Percentiles rank a stretch among this genome's conserved stretches.
Conservation (phyloP, 1,284 basidiomycete species). For the Neolentinus lepideus region DNA sequence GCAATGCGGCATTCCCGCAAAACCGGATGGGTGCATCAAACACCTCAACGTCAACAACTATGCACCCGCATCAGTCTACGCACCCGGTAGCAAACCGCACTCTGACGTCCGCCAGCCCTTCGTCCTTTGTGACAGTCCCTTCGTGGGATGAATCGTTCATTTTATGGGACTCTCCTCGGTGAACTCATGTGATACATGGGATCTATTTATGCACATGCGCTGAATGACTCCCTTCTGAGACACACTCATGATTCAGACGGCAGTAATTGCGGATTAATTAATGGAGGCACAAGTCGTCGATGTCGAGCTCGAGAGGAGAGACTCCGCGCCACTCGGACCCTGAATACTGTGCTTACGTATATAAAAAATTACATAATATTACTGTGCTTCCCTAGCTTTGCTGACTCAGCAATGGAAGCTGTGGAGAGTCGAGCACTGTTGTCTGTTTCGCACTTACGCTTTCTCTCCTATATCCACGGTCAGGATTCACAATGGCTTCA, state of each 20-base stretch:
- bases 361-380: too few relatives aligned
- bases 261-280: background rate
- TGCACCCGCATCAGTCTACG: background rate
- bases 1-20: background rate
- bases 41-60: background rate
- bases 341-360: too few relatives aligned
- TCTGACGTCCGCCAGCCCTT: background rate
- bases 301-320: too few relatives aligned
- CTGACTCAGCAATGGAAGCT: background rate
- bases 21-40: background rate
- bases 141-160: conserved; percentile 37
- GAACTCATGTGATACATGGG: conserved; percentile 7
- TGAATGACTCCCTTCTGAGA: too few relatives aligned
- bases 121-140: conserved; percentile 11
- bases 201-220: too few relatives aligned
- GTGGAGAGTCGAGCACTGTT: background rate
- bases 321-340: too few relatives aligned
- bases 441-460: conserved; percentile 4
- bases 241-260: too few relatives aligned
- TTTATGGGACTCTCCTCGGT: conserved; percentile 34
- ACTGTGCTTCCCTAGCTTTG: background rate
- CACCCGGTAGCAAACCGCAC: background rate
- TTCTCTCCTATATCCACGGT: conserved; percentile 1
- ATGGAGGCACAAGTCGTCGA: too few relatives aligned
- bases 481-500: conserved; percentile 41